Conservation (phyloP, 2,329 filamentous ascomycete species). For the Diaporthe caulivora region DNA sequence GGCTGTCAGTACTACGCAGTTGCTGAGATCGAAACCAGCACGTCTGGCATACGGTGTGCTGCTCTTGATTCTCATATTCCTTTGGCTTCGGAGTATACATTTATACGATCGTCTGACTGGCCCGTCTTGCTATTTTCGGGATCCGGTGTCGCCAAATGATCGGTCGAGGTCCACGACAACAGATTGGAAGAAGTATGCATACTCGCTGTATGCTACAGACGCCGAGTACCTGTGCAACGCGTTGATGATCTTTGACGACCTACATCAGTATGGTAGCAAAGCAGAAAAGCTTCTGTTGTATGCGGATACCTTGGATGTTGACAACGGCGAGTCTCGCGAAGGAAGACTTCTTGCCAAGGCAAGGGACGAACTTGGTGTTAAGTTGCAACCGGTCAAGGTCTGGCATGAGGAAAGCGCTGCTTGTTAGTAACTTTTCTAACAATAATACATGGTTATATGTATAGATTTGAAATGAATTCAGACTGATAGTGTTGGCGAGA, state of each 20-base stretch:
- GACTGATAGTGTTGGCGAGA: background rate
- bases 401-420: slow-evolving; percentile 23
- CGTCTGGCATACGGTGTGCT: slow-evolving; percentile 7
- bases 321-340: background rate
- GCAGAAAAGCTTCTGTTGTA: slow-evolving; percentile 21
- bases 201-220: slow-evolving; percentile 28
- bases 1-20: slow-evolving; percentile 1
- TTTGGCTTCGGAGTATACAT: background rate
- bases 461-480: background rate
- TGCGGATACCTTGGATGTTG: slow-evolving; percentile 3
- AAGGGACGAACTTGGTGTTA: slow-evolving; percentile 26
- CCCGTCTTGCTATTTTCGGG: slow-evolving; percentile 31
- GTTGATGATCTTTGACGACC: slow-evolving; percentile 25
- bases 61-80: background rate
- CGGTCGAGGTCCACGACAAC: slow-evolving; percentile 1
- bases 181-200: slow-evolving; percentile 23
- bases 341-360: slow-evolving; percentile 27
- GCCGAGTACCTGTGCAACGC: slow-evolving; percentile 25
- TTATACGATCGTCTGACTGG: slow-evolving; percentile 16
- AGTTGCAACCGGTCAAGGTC: slow-evolving; percentile 29
- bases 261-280: slow-evolving; percentile 19
- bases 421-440: background rate
- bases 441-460: too few relatives aligned
- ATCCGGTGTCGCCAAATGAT: slow-evolving; percentile 11
- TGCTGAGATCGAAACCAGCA: slow-evolving; percentile 30